These are phyloP conservation scores for Trichomonas gallinae DNA, from an alignment of 208 protist genomes.

Conservation along the genomic window DNA sequence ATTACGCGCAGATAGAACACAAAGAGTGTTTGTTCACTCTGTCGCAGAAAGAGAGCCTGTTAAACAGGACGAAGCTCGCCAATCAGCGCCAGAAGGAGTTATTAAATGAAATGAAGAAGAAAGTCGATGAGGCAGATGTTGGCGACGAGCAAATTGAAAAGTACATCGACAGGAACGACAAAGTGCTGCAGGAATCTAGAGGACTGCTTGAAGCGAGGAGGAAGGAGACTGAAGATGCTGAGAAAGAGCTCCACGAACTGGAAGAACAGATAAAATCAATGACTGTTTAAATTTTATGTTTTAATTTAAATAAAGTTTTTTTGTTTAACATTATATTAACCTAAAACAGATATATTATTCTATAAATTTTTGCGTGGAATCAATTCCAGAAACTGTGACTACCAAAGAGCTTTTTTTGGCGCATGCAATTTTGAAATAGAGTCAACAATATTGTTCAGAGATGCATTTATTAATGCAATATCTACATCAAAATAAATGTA, in stretches of 20 bases:
- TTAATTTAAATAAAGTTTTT: too few relatives aligned
- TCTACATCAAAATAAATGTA: too few relatives aligned
- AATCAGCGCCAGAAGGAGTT: background rate
- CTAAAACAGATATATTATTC: too few relatives aligned
- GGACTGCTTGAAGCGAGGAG: background rate
- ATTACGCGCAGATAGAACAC: background rate
- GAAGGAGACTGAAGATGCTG: background rate
- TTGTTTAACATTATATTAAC: too few relatives aligned
- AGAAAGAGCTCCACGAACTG: background rate
- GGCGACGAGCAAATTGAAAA: background rate
- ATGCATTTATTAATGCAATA: too few relatives aligned
- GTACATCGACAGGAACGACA: background rate
- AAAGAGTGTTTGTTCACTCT: background rate
- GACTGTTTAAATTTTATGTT: background rate
- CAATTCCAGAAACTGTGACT: too few relatives aligned
- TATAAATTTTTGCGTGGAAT: too few relatives aligned
- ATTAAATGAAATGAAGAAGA: background rate
- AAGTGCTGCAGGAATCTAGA: background rate
- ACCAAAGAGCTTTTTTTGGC: too few relatives aligned
- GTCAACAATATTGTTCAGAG: too few relatives aligned
- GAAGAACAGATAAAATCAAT: background rate
- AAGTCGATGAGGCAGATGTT: background rate
- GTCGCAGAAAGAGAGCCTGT: background rate
- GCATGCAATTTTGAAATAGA: too few relatives aligned
- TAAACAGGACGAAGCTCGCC: background rate